Conservation (phyloP, 2,329 filamentous ascomycete genomes). For the Pleoardoris graminearum region DNA sequence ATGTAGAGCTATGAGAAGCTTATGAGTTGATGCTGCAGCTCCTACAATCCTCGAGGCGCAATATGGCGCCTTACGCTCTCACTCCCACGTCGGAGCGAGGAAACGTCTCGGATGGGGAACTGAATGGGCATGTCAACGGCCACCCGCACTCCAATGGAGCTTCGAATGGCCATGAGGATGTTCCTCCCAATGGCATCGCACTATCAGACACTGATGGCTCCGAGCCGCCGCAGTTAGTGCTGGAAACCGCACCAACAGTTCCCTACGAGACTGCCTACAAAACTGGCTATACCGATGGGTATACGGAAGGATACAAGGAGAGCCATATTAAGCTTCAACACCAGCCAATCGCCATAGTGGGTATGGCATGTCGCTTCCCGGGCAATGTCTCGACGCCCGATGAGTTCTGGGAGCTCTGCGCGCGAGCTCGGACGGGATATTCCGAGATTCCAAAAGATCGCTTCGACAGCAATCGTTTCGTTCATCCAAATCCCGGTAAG, state of each 20-base stretch:
- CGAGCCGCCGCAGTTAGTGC: not conserved
- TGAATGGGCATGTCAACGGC: slow-evolving; percentile 3
- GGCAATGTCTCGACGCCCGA: slow-evolving; percentile 29
- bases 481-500: slow-evolving; percentile 42
- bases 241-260: slow-evolving; percentile 1
- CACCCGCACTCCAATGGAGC: not conserved
- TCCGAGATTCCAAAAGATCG: slow-evolving; percentile 45
- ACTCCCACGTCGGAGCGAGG: slow-evolving; percentile 20
- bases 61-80: slow-evolving; percentile 27
- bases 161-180: not conserved
- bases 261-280: slow-evolving; percentile 13
- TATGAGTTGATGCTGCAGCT: not conserved
- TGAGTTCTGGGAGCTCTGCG: slow-evolving; percentile 34
- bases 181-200: not conserved
- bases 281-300: slow-evolving; percentile 22
- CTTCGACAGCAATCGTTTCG: slow-evolving; percentile 45
- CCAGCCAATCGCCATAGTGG: slow-evolving; percentile 43
- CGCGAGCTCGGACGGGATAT: slow-evolving; percentile 32
- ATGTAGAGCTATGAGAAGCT: not conserved
- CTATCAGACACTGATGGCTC: not conserved
- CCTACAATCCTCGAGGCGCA: not conserved
- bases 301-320: slow-evolving; percentile 19
- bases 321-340: slow-evolving; percentile 22
- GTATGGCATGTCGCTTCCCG: slow-evolving; percentile 38
- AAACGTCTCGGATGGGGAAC: slow-evolving; percentile 4